Evolutionary conservation across 2,329 filamentous ascomycete genomes (phyloP).

Genomic region (Aspergillus calidoustus): DNA sequence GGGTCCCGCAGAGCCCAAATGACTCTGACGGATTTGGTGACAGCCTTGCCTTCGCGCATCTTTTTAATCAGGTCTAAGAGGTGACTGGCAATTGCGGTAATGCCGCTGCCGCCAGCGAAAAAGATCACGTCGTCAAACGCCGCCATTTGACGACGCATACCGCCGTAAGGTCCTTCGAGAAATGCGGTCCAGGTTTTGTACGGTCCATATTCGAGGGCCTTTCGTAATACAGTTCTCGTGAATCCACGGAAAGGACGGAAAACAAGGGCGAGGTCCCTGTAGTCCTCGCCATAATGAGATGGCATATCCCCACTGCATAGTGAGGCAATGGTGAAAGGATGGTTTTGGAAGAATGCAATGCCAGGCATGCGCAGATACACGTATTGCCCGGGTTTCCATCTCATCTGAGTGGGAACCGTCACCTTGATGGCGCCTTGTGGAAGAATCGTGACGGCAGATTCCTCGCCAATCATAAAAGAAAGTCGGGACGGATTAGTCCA

Average conservation of each 20-base stretch:
- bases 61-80: conserved; percentile 92
- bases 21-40: conserved; percentile 86
- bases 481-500: conserved; percentile 81
- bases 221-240: conserved; percentile 81
- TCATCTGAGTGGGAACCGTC: conserved; percentile 89
- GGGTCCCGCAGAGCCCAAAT: conserved; percentile 92
- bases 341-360: conserved; percentile 87
- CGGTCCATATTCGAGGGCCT: conserved; percentile 80
- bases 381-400: conserved; percentile 92
- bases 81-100: conserved; percentile 91
- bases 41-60: conserved; percentile 92
- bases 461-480: conserved; percentile 86
- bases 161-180: conserved; percentile 91
- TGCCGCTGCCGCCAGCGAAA: conserved; percentile 91
- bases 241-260: conserved; percentile 93
- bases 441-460: conserved; percentile 86
- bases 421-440: conserved; percentile 95
- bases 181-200: conserved; percentile 93
- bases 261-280: conserved; percentile 85
- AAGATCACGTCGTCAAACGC: conserved; percentile 93
- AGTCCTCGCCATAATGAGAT: conserved; percentile 85
- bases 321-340: conserved; percentile 93
- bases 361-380: conserved; percentile 94
- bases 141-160: conserved; percentile 86
- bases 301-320: conserved; percentile 92